A percentile compares a stretch with the other conserved stretches of the same genome.
Conservation (phyloP, 139 green algal genomes). For the Coelastrella sp. region DNA sequence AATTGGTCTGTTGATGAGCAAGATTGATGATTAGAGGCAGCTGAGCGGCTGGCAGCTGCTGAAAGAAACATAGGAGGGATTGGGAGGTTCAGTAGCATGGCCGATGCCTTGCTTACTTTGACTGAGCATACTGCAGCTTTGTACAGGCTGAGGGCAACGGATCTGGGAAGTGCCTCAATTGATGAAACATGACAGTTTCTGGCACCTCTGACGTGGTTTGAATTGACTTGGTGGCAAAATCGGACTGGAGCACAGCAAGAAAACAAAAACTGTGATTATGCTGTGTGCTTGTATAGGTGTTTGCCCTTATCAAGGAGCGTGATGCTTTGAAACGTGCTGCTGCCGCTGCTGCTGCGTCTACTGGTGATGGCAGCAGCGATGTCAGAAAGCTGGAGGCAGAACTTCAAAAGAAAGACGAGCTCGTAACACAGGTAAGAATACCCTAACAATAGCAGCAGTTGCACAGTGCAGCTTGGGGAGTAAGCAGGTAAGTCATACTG, state of each 20-base stretch:
- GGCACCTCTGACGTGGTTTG: too few relatives aligned
- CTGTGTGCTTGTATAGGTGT: conserved; percentile 66
- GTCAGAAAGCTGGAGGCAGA: background rate
- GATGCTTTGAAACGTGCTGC: conserved; percentile 86
- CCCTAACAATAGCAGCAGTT: too few relatives aligned
- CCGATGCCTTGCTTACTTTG: too few relatives aligned
- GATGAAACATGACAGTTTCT: too few relatives aligned
- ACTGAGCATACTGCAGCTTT: too few relatives aligned
- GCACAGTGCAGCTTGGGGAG: too few relatives aligned
- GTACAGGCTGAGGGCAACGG: too few relatives aligned
- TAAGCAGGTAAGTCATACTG: too few relatives aligned
- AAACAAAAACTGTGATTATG: background rate
- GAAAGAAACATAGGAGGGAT: conserved; percentile 45
- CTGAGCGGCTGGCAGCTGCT: conserved; percentile 48
- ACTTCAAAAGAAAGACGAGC: conserved; percentile 36
- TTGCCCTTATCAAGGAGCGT: conserved; percentile 94
- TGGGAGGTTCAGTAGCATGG: too few relatives aligned
- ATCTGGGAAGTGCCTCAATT: too few relatives aligned
- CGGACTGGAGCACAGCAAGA: too few relatives aligned
- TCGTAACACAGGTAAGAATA: conserved; percentile 32
- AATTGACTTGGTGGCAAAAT: too few relatives aligned
- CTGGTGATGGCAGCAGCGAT: background rate
- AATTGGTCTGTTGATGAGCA: conserved; percentile 56
- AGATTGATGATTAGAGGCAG: conserved; percentile 59
- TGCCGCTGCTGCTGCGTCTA: conserved; percentile 32